Evolutionary conservation across 495 filamentous ascomycete species (phyloP), one percentile per base, ranked within the genome.

Genomic region (Penicillium manginii): DNA sequence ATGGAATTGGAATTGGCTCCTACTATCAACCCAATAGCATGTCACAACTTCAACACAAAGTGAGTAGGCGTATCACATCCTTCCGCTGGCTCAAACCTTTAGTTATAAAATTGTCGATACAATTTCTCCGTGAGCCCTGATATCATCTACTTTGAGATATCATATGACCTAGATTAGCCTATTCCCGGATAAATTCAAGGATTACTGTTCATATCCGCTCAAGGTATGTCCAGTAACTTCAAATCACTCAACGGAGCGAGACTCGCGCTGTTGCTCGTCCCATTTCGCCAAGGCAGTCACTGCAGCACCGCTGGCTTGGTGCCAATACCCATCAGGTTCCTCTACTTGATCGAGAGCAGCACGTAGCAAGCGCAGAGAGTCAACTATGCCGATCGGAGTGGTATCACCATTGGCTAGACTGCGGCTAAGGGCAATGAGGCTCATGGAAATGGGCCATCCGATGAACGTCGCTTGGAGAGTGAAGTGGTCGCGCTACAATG

Each of bases 361-460:
- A 18, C 46, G 46, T 23, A 49, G 46, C 46, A 49, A 23, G 19
- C 46, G 46, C 46, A 49, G 46, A 18, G 46, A 49, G 46, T 49
- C 46, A 18, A 49, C 46, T 18, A 49, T 49, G 15, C 46, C 46
- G 46, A 49, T 49, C 46, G 46, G 46, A 49, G 46, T 49, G 46
- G 46, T 49, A 23, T 49, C 46, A 49, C 46, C 46, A 23, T 49
- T 49, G n/a, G 46, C 46, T 18, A 49, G 46, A 49, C 46, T 49
- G n/a, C 46, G 46, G 46, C 46, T 49, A 18, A 49, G 19, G 19
- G 46, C 46, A 23, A 49, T 49, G n/a, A 49, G 46, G 46, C 46
- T 49, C 46, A 49, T 49, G n/a, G 46, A 18, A 49, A 49, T 49
- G 22, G 46, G 46, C 46, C 46, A 49, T 49, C 46, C 46, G 19